Base-by-base conservation (phyloP, 202 grass and related monocot genomes). In the Digitaria exilis region DNA sequence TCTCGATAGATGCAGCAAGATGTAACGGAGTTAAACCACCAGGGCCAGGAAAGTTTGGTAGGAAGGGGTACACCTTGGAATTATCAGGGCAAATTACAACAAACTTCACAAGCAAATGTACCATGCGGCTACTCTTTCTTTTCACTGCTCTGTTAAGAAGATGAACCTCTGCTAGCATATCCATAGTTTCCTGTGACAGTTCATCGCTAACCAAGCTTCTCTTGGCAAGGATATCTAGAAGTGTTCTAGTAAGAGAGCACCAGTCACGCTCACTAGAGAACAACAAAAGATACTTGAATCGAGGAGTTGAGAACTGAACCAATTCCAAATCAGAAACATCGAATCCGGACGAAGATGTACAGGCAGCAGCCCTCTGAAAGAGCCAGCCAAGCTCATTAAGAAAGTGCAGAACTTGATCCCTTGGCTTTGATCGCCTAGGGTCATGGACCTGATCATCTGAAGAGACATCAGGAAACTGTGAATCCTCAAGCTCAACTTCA, bases 381-480 rank as follows among this genome's bases (percentile, higher is more conserved):
- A 98, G 90, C 92, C 95, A 98, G 35, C 95, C 92, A 61, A 98
- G 90, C 85, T 98, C 95, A 49, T 98, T 98, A 32, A 98, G 92
- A 19, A 98, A 98, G 80, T 93, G 92, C 58, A 98, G 56, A 82
- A 80, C 73, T 82, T 95, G 88, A 34, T 84, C 74, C 82, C 83
- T 95, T 74, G 32, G 32, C 32, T 34, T 34, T 34, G 32, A 87
- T 77, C 48, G 32, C 71, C 39, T 86, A 65, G 57, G 46, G 35
- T 98, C 32, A 34, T 4, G 32, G 4, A 34, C 4, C 32, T 34
- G 32, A 34, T 34, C 32, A 4, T 34, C 92, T 16, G 82, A 65
- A 51, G 79, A 66, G 32, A 56, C 86, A 45, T 98, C 84, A 69
- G 39, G 41, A 81, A 75, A 89, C 52, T 60, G 74, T 7, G 73